Base-by-base conservation (phyloP, 352 stramenopile species). In the Globisporangium okanoganense region DNA sequence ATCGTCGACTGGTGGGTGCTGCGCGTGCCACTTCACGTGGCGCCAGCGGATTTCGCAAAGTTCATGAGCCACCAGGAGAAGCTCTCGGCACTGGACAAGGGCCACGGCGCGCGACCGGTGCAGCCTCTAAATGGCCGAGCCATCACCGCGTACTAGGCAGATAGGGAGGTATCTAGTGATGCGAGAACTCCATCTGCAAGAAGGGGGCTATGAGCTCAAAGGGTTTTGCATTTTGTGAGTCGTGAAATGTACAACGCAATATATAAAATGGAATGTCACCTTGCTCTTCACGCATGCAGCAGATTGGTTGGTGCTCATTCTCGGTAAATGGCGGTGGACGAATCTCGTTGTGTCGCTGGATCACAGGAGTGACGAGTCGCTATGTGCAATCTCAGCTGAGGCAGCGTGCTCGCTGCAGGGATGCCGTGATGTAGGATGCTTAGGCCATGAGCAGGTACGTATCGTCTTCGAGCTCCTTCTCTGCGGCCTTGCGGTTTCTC, bases 1-100 rank as follows among this genome's bases (percentile, higher is more conserved):
- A 71, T 60, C 25, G 69, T 76, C 18, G 64, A 72, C 65, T 76
- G 65, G 62, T 73, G 58, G 61, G 65, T 76, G 7, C 12, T 76
- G 14, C 43, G 66, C 43, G 60, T 47, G 50, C 40, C 57, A 2
- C 13, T 68, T 8, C 10, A 47, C 27, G 55, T 73, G 27, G 68
- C 63, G 2, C 1, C 50, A 10, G 48, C 45, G 3, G 57, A 69
- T 22, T 63, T 69, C 35, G 47, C 55, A 29, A 65, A 61, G 12
- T 68, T 71, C 24, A 51, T 55, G 55, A 14, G 25, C 3, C 56
- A 62, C 24, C 29, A 66, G 13, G 35, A 62, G 48, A 62, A 56
- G 14, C 40, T 73, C 18, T n/a, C 64, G 27, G 64, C 58, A 2
- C 52, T 55, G 0, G 64, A 74, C 48, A 25, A 50, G 25, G 67